Evolutionary conservation across 1,284 basidiomycete genomes (phyloP), one percentile per base, ranked within the genome.

Genomic region (Inonotus obliquus): DNA sequence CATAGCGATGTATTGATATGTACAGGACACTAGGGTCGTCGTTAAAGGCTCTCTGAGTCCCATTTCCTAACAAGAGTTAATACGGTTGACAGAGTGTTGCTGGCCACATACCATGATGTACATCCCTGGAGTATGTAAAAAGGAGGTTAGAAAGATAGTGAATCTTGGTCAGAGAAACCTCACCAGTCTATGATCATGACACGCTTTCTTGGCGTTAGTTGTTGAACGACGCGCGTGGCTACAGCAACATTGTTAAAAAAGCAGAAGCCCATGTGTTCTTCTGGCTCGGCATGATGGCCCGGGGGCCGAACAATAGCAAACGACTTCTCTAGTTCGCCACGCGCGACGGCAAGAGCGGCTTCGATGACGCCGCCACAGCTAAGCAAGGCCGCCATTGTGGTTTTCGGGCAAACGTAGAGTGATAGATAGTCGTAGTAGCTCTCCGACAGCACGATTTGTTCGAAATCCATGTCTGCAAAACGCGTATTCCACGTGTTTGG

Each of bases 161-260:
- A 41, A 55, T 54, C 60, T 35, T n/a, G 59, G 25, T 49, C 25
- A n/a, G 19, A 35, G 13, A 23, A 19, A 35, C 76, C 89, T 70
- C 71, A 96, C 96, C 97, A 99, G 71, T 99, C 96, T 14, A 99
- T 76, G 69, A 99, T 98, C 67, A 99, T 72, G 14, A 99, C 86
- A 69, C 85, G 92, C 71, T 87, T 91, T 58, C 90, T 76, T 1
- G 82, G 71, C 0, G 89, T 90, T 48, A 80, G 70, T 63, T 87
- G 79, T 69, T 89, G 92, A 32, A 87, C 83, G 38, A 91, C 95
- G 72, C 82, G 86, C 51, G 92, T 84, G 1, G 96, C 96, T 5
- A 99, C 91, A 1, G 96, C 91, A 21, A 97, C 96, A 69, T 99
- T 99, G 75, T 99, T 99, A 79, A 94, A 98, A 77, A 99, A 96